Evolutionary conservation across 1,284 basidiomycete species (phyloP), one percentile per base, ranked within the genome.

Genomic region (Fomitopsis schrenkii): DNA sequence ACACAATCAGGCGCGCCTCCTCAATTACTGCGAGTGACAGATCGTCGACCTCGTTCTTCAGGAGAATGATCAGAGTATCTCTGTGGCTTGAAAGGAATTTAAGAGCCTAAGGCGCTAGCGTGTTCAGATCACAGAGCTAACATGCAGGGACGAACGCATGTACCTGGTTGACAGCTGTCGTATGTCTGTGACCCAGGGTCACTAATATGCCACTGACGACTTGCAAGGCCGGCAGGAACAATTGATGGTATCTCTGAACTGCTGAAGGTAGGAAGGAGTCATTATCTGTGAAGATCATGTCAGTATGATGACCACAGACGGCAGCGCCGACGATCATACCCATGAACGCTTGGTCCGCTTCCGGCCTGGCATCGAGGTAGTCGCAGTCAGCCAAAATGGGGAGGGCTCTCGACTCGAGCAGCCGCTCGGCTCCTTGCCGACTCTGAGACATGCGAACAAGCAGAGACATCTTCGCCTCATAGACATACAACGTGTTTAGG

Each of bases 381-480:
- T 96, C 92, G 72, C 93, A 97, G 63, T 91, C 88, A 0, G 91
- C 86, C 33, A 98, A 76, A n/a, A 88, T 82, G 22, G 89, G 82
- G 22, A 98, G 81, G 3, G 96, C 69, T 58, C 91, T 89, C 3
- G 88, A 84, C 63, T 96, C 94, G 8, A 98, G 75, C 30, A 98
- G 77, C 56, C 89, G 85, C 71, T 97, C 95, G 0, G 95, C 93
- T 2, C 96, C 96, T 64, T 83, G 79, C 53, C 91, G 81, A 0
- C 86, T 91, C 69, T 94, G 88, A 0, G 94, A 88, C 75, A 98
- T 85, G 35, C 94, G 85, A 33, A 91, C 85, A 60, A 98, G 86
- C 65, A 97, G 80, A 0, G 94, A 91, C 83, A 97, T 88, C 75
- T 96, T 95, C 15, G 95, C 86, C 74, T 98, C 97, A 70, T 97